A percentile compares a stretch with the other conserved stretches of the same genome.
Evolutionary conservation across 495 filamentous ascomycete genomes (phyloP).

Genomic region (Tetracladium marchalianum): DNA sequence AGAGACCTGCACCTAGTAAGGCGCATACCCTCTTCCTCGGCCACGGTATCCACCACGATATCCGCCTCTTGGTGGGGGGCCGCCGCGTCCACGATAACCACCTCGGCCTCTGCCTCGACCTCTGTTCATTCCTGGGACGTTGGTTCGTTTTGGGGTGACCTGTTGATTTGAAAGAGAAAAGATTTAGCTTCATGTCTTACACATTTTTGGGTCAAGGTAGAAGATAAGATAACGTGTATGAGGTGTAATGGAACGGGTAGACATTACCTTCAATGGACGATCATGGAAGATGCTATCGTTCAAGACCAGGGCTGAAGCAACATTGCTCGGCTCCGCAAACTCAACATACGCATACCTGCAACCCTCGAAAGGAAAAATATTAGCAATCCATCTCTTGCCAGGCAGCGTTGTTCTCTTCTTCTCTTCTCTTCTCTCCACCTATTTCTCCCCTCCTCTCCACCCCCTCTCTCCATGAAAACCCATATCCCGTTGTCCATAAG

Average conservation of each 20-base stretch:
- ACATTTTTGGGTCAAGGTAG: too few species aligned
- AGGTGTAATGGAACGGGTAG: too few species aligned
- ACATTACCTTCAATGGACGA: conserved; percentile 92
- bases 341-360: conserved; percentile 97
- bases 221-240: too few species aligned
- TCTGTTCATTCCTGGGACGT: conserved; percentile 82
- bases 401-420: conserved; percentile 26
- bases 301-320: conserved; percentile 85
- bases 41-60: conserved; percentile 73
- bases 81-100: conserved; percentile 51
- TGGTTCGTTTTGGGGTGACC: conserved; percentile 96
- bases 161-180: conserved; percentile 22
- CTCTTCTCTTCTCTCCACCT: too few species aligned
- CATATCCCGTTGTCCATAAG: too few species aligned
- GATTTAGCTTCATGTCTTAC: conserved; percentile 6
- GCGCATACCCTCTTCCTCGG: conserved; percentile 68
- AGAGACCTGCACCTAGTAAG: conserved; percentile 68
- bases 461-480: neutral
- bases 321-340: conserved; percentile 88
- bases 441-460: too few species aligned
- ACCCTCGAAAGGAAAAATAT: conserved; percentile 21
- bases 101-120: conserved; percentile 68
- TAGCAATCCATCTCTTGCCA: conserved; percentile 46
- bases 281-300: conserved; percentile 97
- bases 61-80: conserved; percentile 52